Conservation (phyloP, 2,329 filamentous ascomycete species). For the Verticillium klebahnii region DNA sequence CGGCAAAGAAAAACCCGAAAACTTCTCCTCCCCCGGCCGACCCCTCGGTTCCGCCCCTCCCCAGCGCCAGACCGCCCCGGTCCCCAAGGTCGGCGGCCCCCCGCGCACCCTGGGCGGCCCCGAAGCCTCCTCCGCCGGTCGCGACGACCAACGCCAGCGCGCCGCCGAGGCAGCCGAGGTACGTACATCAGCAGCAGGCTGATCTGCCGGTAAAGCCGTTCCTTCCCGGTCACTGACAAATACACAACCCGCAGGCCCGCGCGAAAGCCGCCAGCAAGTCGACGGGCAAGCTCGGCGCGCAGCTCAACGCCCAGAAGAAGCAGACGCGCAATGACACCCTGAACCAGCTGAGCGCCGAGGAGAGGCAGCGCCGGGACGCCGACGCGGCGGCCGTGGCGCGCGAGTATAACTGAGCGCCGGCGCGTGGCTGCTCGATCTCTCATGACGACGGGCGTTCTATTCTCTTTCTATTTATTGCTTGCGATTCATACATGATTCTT, state of each 20-base stretch:
- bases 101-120: slow-evolving; percentile 59
- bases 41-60: slow-evolving; percentile 57
- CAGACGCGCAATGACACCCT: slow-evolving; percentile 66
- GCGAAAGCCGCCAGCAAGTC: slow-evolving; percentile 53
- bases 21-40: slow-evolving; percentile 69
- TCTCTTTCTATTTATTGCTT: background rate
- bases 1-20: slow-evolving; percentile 68
- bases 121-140: slow-evolving; percentile 17
- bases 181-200: slow-evolving; percentile 23
- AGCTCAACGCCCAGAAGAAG: slow-evolving; percentile 71
- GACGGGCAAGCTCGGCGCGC: slow-evolving; percentile 64
- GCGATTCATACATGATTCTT: background rate
- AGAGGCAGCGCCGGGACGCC: slow-evolving; percentile 61
- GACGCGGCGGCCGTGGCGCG: slow-evolving; percentile 47
- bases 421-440: background rate
- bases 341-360: slow-evolving; percentile 61
- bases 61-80: slow-evolving; percentile 44
- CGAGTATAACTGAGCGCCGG: slow-evolving; percentile 17
- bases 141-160: slow-evolving; percentile 61
- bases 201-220: too few species aligned
- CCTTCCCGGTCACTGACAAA: too few species aligned
- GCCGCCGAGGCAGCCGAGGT: slow-evolving; percentile 86
- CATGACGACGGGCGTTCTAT: background rate
- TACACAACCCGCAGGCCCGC: slow-evolving; percentile 51
- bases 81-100: slow-evolving; percentile 48